phyloP scores from a whole-genome alignment of 768 basidiomycete species.

The Russula earlei region DNA sequence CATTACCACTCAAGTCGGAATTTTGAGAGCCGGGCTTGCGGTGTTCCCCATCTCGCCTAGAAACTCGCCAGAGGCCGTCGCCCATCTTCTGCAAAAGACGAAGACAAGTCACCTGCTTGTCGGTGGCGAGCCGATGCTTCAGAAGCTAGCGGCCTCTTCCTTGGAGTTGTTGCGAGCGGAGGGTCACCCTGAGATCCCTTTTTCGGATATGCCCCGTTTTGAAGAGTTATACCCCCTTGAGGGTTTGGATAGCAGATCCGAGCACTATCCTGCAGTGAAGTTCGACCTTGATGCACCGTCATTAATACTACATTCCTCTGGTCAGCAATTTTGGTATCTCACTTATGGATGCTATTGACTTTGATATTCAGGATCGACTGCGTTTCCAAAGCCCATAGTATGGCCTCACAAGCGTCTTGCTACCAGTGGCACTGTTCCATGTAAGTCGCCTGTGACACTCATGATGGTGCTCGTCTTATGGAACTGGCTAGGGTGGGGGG shows the following conservation, averaged over 20 bases:
- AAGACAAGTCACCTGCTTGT: slow-evolving; percentile 26
- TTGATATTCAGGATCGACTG: slow-evolving; percentile 21
- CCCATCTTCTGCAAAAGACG: slow-evolving; percentile 24
- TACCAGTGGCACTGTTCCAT: slow-evolving; percentile 12
- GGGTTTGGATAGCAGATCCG: neutral
- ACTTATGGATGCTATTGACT: neutral
- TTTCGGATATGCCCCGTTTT: slow-evolving; percentile 20
- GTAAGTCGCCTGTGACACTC: neutral
- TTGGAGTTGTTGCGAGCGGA: slow-evolving; percentile 8
- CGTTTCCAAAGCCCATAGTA: slow-evolving; percentile 24
- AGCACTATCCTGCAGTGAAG: slow-evolving; percentile 11
- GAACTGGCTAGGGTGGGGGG: slow-evolving; percentile 16
- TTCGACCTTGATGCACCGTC: slow-evolving; percentile 17
- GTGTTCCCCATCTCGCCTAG: slow-evolving; percentile 33
- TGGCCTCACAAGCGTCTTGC: slow-evolving; percentile 19
- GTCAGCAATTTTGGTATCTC: slow-evolving; percentile 5
- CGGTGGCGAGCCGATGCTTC: slow-evolving; percentile 18
- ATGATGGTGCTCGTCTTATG: neutral
- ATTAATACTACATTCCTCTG: slow-evolving; percentile 27
- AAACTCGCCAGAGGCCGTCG: slow-evolving; percentile 36
- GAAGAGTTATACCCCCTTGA: slow-evolving; percentile 20
- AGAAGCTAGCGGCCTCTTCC: slow-evolving; percentile 12
- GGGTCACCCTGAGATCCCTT: neutral
- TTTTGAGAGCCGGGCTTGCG: slow-evolving; percentile 33
- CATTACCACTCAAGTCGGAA: slow-evolving; percentile 25